A percentile compares a stretch with the other conserved stretches of the same genome.
These are phyloP conservation scores for Fusarium sp. DNA, from an alignment of 2,329 filamentous ascomycete genomes.

Conservation along the genomic window DNA sequence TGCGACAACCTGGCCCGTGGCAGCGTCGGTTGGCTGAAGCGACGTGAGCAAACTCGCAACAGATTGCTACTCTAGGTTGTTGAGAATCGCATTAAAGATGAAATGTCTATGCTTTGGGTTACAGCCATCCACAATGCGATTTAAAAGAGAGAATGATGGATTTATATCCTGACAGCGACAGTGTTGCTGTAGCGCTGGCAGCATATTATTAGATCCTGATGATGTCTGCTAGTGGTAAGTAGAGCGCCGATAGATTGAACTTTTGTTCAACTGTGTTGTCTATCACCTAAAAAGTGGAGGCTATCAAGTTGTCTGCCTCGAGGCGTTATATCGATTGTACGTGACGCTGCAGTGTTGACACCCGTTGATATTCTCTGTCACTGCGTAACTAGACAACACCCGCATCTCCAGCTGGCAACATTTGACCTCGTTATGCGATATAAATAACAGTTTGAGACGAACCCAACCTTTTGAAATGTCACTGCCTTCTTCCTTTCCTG, in stretches of 20 bases:
- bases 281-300: not conserved
- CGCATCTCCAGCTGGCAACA: too few relatives aligned
- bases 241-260: not conserved
- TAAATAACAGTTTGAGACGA: too few relatives aligned
- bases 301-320: too few relatives aligned
- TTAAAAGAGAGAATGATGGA: not conserved
- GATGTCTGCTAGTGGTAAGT: not conserved
- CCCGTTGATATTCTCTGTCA: too few relatives aligned
- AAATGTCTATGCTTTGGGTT: accelerated
- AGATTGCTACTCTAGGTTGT: accelerated
- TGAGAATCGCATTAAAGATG: accelerated
- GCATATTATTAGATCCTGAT: not conserved
- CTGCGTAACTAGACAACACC: too few relatives aligned
- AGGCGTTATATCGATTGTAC: too few relatives aligned
- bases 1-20: accelerated
- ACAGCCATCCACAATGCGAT: not conserved
- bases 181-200: not conserved
- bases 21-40: too few relatives aligned
- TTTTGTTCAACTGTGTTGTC: accelerated
- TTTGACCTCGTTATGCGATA: too few relatives aligned
- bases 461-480: too few relatives aligned
- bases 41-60: not conserved
- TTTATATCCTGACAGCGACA: too few relatives aligned
- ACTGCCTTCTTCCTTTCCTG: too few relatives aligned
- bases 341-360: too few relatives aligned